Percentiles rank a stretch among this genome's conserved stretches.
Conservation (phyloP, 371 early-diverging fungal genomes). For the Mucor piriformis region DNA sequence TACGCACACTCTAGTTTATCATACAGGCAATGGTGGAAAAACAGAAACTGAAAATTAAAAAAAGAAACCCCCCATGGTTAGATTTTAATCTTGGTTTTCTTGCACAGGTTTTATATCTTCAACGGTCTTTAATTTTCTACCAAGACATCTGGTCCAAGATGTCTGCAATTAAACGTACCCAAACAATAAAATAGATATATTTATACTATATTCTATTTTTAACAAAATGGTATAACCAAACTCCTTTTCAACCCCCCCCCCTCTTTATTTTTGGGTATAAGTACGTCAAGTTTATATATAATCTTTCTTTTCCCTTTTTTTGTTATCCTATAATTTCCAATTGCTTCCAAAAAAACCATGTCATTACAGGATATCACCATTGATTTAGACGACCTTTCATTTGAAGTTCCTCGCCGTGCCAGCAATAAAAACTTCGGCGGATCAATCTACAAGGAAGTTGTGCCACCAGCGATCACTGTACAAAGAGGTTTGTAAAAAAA, state of each 20-base stretch:
- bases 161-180: background rate
- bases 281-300: background rate
- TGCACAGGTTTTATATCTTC: too few species aligned
- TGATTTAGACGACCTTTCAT: slow-evolving; percentile 3
- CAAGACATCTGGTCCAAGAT: background rate
- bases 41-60: too few species aligned
- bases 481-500: slow-evolving; percentile 8
- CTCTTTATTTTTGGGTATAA: background rate
- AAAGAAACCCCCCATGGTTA: too few species aligned
- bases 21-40: too few species aligned
- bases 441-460: background rate
- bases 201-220: slow-evolving; percentile 1
- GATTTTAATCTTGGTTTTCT: too few species aligned
- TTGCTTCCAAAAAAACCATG: background rate
- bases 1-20: too few species aligned
- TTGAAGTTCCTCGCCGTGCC: slow-evolving; percentile 6
- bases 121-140: too few species aligned
- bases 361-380: slow-evolving; percentile 4
- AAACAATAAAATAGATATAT: background rate
- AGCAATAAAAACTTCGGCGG: background rate
- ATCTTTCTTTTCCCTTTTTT: background rate
- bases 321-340: background rate
- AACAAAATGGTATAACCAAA: background rate
- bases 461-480: background rate
- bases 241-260: slow-evolving; percentile 5